phyloP scores from a whole-genome alignment of 78 protist species.

The Goniomonas avonlea region DNA sequence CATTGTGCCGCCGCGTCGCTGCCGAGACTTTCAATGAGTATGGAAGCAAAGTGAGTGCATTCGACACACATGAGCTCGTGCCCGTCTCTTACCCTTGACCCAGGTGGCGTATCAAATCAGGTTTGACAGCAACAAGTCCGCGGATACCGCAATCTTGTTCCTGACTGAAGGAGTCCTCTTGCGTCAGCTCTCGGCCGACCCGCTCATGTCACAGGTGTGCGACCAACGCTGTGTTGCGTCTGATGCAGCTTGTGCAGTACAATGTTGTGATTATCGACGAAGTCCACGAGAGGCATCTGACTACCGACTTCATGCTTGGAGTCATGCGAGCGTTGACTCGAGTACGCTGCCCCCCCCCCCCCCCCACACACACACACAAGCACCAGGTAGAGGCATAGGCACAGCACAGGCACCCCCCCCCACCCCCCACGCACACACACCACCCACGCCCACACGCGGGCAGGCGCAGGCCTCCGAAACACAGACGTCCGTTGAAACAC shows the following conservation, averaged over 20 bases:
- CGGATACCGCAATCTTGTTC: conserved; percentile 16
- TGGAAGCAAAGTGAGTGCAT: background rate
- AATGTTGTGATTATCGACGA: conserved; percentile 25
- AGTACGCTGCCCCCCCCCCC: too few species aligned
- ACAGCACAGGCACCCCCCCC: too few species aligned
- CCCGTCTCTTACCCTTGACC: too few species aligned
- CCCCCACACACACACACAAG: too few species aligned
- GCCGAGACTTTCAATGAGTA: conserved; percentile 18
- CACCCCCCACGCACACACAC: too few species aligned
- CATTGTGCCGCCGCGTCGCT: conserved; percentile 20
- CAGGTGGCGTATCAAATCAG: conserved; percentile 28
- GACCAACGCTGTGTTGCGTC: background rate
- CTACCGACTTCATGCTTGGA: conserved; percentile 26
- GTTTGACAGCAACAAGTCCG: conserved; percentile 17
- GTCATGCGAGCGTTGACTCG: background rate
- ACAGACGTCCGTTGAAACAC: too few species aligned
- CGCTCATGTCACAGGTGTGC: background rate
- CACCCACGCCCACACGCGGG: too few species aligned
- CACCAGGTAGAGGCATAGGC: too few species aligned
- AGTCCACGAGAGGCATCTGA: conserved; percentile 33
- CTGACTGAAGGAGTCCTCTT: conserved; percentile 34
- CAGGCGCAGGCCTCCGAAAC: too few species aligned
- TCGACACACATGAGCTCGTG: background rate
- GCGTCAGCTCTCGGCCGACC: conserved; percentile 24
- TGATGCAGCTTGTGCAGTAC: conserved; percentile 12